Evolutionary conservation across 257 asterid species (phyloP), one percentile per base, ranked within the genome.

Genomic region (Solanum sitiens): DNA sequence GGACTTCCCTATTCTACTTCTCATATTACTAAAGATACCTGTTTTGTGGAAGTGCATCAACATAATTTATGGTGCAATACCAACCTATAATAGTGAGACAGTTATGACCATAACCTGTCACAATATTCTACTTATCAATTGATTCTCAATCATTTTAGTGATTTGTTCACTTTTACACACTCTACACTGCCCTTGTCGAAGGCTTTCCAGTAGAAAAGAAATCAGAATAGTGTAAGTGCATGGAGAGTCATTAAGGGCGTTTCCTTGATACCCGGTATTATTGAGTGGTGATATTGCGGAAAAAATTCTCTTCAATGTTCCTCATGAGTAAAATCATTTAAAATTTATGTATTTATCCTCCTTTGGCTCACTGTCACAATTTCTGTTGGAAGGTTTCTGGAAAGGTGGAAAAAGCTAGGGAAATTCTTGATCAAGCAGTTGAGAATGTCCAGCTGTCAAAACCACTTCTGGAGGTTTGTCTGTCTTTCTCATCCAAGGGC

Each of bases 391-490:
- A 97, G 99, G 99, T 93, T 45, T 79, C 92, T 90, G 94, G 93
- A 74, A 91, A 93, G 84, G 91, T 90, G 89, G 95, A 91, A 44
- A 91, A 93, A 86, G 90, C 94, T 27, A 86, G 94, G 88, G 95
- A 91, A 63, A 87, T 93, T 85, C 90, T 93, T 87, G 94, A 93
- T 68, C 90, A 80, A 91, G 99, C 96, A 70, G 92, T 94, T 92
- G 99, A 96, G 89, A 92, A 88, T 87, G 92, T 89, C 40, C 98
- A 92, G 75, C 89, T 95, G 92, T 96, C 99, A 45, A 97, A 94
- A 89, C 97, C 99, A 85, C 95, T 96, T 84, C 90, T 96, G 88
- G 99, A 97, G 99, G 99, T 97, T 75, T 68, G 87, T 30, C 86
- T 74, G 87, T 68, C 75, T 83, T 68, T 44, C 87, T 67, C 83